Percentiles rank a stretch among this genome's conserved stretches.
phyloP scores from a whole-genome alignment of 2,329 filamentous ascomycete genomes.

The Amylocarpus encephaloides region DNA sequence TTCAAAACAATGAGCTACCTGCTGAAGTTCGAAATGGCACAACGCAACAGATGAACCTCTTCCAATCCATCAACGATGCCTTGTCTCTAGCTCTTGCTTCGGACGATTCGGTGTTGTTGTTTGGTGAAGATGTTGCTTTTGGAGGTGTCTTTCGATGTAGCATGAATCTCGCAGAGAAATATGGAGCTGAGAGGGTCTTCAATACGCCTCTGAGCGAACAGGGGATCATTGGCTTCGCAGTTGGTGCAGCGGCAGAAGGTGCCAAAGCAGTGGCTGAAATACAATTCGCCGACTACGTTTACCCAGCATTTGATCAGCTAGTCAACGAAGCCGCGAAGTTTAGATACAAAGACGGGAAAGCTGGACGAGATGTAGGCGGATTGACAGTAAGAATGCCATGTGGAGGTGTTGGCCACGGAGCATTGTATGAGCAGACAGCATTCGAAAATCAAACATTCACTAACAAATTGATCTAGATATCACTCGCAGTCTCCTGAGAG shows the following conservation, averaged over 20 bases:
- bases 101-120: conserved; percentile 82
- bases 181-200: conserved; percentile 84
- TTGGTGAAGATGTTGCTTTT: conserved; percentile 95
- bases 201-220: conserved; percentile 94
- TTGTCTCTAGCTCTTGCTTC: conserved; percentile 73
- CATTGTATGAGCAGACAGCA: conserved; percentile 41
- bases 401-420: conserved; percentile 67
- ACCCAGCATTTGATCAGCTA: conserved; percentile 70
- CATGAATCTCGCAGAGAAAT: conserved; percentile 82
- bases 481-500: conserved; percentile 68
- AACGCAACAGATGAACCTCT: conserved; percentile 86
- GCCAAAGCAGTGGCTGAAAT: conserved; percentile 90
- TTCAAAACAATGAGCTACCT: conserved; percentile 67
- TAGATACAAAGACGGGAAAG: conserved; percentile 57
- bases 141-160: conserved; percentile 94
- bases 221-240: conserved; percentile 88
- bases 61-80: conserved; percentile 88
- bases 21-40: conserved; percentile 56
- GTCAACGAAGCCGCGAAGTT: conserved; percentile 72
- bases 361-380: conserved; percentile 52
- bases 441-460: conserved; percentile 12
- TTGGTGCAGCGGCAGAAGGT: conserved; percentile 82
- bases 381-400: conserved; percentile 66
- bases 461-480: conserved; percentile 39
- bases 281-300: conserved; percentile 74